Percentiles rank a stretch among this genome's conserved stretches.
phyloP scores from a whole-genome alignment of 2,329 filamentous ascomycete species.

The Pseudocercospora eumusae region DNA sequence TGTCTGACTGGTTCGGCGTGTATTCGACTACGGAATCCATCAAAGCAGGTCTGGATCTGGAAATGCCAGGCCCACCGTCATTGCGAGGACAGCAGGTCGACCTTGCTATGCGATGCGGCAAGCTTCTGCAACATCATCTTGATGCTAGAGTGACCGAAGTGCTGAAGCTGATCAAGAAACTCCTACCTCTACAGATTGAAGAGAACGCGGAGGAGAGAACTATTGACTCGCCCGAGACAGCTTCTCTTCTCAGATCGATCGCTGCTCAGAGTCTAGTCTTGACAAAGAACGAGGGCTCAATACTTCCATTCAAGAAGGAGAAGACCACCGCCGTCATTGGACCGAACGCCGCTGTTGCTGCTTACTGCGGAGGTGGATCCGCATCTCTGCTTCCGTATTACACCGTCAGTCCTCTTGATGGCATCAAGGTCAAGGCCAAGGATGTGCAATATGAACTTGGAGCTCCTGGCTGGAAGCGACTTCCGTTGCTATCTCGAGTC shows the following conservation, averaged over 20 bases:
- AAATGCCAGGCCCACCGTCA: constrained; percentile 77
- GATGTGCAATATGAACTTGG: constrained; percentile 31
- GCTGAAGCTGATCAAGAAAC: constrained; percentile 57
- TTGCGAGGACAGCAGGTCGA: constrained; percentile 38
- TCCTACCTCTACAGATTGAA: constrained; percentile 31
- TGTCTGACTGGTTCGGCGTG: constrained; percentile 79
- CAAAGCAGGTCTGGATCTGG: constrained; percentile 76
- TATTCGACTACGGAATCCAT: constrained; percentile 68
- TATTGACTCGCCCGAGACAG: constrained; percentile 38
- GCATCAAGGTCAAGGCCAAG: constrained; percentile 33
- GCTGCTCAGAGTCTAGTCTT: constrained; percentile 37
- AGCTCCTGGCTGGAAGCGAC: constrained; percentile 35
- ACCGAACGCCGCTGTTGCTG: constrained; percentile 70
- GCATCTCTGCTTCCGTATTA: constrained; percentile 41
- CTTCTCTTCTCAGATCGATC: constrained; percentile 34
- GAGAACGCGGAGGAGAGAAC: constrained; percentile 37
- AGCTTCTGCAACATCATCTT: constrained; percentile 44
- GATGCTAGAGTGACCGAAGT: constrained; percentile 62
- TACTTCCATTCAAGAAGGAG: constrained; percentile 66
- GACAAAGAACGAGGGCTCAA: constrained; percentile 67
- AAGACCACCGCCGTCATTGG: constrained; percentile 73
- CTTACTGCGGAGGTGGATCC: constrained; percentile 45
- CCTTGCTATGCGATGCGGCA: constrained; percentile 34
- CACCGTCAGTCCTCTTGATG: constrained; percentile 38
- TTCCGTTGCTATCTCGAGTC: constrained; percentile 33